Conservation (phyloP, 371 early-diverging fungal genomes). For the Conidiobolus incongruus region DNA sequence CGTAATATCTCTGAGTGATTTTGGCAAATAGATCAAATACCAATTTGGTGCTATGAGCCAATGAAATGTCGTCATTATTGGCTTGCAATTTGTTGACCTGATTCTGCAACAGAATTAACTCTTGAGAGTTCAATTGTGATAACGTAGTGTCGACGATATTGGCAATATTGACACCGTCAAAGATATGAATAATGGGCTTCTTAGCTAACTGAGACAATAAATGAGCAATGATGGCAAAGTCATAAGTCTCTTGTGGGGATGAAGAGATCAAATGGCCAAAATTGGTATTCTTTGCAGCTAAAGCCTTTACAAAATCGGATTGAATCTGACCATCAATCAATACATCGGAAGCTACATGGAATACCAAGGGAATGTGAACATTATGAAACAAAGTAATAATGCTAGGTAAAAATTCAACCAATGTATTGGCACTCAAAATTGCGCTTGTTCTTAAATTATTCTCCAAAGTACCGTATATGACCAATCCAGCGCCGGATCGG, state of each 20-base stretch:
- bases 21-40: constrained; percentile 22
- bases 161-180: constrained; percentile 35
- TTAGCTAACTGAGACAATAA: constrained; percentile 22
- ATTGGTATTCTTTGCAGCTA: constrained; percentile 43
- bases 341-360: constrained; percentile 56
- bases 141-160: constrained; percentile 18
- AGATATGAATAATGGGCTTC: constrained; percentile 50
- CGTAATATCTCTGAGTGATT: constrained; percentile 25
- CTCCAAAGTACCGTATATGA: constrained; percentile 47
- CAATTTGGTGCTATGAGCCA: constrained; percentile 16
- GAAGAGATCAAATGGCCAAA: constrained; percentile 37
- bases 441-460: constrained; percentile 21
- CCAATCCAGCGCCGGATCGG: constrained; percentile 53
- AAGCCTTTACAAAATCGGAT: constrained; percentile 31
- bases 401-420: constrained; percentile 59
- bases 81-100: constrained; percentile 6
- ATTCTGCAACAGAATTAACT: constrained; percentile 15
- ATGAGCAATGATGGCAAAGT: constrained; percentile 45
- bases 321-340: constrained; percentile 26
- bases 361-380: constrained; percentile 36
- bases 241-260: constrained; percentile 57
- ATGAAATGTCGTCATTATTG: constrained; percentile 7
- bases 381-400: constrained; percentile 42
- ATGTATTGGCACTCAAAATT: constrained; percentile 44
- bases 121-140: constrained; percentile 19